Evolutionary conservation across 225 moss, liverwort and hornwort species (phyloP), one percentile per base, ranked within the genome.

Genomic region (Bryum argenteum): DNA sequence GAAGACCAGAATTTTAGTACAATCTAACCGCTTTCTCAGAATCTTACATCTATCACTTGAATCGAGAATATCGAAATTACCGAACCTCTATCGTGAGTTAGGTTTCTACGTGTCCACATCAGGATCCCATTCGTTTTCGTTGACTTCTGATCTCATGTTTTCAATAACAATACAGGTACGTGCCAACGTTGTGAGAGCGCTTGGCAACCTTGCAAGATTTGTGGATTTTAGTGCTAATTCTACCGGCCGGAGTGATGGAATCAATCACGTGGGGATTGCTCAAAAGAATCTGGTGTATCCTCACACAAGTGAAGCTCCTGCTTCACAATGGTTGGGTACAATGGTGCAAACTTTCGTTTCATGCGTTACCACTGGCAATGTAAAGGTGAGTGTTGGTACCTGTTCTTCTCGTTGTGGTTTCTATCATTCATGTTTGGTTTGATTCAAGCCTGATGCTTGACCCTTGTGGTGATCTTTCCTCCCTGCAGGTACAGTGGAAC

Each of bases 341-440:
- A 91, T 96, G 95, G 95, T 93, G 66, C 95, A 96, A 76, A 96
- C 95, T 57, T 87, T 96, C 58, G 85, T 96, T 58, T 96, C 93
- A 26, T 93, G 93, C 75, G 91, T 96, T 48, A 96, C 95, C 40
- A 96, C 93, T 52, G 95, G 95, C 71, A 96, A 96, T 60, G 95
- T 96, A 8, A 96, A 96, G 95, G 95, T 96, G 18, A 60, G 87
- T 76, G 5, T 65, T 58, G 19, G 23, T 58, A 5, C 64, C n/a
- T 15, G 41, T 33, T 33, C 23, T 54, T 56, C 45, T 55, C 66
- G 43, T 67, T 50, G 33, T 33, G 33, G 33, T 33, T 33, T 33
- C 33, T 2, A 6, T 33, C 33, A 28, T 7, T 66, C 8, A 24
- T 1, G 6, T 12, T 23, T n/a, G 65, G 16, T 52, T 28, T 61